Conservation (phyloP, 1,284 basidiomycete genomes). For the Amylostereum areolatum region DNA sequence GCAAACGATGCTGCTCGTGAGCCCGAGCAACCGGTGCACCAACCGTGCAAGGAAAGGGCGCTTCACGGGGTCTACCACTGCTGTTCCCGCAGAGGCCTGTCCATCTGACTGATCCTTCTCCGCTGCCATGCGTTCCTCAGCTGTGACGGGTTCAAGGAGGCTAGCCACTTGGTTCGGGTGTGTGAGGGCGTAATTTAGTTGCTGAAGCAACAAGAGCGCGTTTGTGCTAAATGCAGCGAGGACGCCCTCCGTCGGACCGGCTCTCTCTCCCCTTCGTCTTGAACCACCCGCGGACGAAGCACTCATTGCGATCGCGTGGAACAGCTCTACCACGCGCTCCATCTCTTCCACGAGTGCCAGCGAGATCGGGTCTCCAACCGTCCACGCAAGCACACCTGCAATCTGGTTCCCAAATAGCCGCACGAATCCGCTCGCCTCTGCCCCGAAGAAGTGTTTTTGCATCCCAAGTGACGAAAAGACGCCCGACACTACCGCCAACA, state of each 20-base stretch:
- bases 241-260: constrained; percentile 51
- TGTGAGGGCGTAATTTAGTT: constrained; percentile 83
- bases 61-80: constrained; percentile 53
- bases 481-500: constrained; percentile 77
- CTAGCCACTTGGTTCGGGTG: constrained; percentile 86
- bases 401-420: constrained; percentile 84
- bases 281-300: constrained; percentile 32
- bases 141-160: constrained; percentile 74
- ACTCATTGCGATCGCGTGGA: constrained; percentile 63
- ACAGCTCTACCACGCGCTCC: constrained; percentile 71
- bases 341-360: constrained; percentile 75
- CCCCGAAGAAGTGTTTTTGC: constrained; percentile 78
- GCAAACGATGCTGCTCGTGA: constrained; percentile 64
- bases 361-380: constrained; percentile 67
- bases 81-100: constrained; percentile 29
- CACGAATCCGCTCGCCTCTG: constrained; percentile 81
- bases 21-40: constrained; percentile 61
- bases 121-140: constrained; percentile 63
- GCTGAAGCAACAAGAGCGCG: constrained; percentile 74
- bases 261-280: constrained; percentile 14
- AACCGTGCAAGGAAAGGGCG: constrained; percentile 67
- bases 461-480: constrained; percentile 63
- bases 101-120: constrained; percentile 47
- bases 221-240: constrained; percentile 62
- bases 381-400: constrained; percentile 72